Evolutionary conservation across 768 basidiomycete species (phyloP), one percentile per base, ranked within the genome.

Genomic region (Mycena galericulata): DNA sequence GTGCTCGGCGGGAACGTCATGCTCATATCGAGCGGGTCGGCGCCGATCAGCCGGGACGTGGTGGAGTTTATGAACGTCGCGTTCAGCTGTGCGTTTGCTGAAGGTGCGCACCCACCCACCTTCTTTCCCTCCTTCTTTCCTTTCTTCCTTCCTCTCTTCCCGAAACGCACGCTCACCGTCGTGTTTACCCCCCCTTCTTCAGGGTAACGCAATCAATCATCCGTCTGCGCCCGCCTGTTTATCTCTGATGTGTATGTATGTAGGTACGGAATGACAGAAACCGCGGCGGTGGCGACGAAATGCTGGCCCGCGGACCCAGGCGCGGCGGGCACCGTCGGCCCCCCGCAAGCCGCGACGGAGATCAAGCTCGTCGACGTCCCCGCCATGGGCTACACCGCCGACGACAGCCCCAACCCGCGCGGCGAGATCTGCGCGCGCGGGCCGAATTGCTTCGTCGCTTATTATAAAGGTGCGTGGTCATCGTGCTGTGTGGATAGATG

Each of bases 261-360:
- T n/a, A 90, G 88, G 58, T 96, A 93, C 77, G 96, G 96, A 47
- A 90, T 95, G 90, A 98, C 97, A 0, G 97, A 98, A 82, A 94
- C 90, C 65, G 85, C 86, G 59, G 94, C 88, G 11, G 85, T 87
- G 41, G 89, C 87, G 59, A 79, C 88, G 8, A 88, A 86, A 63
- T 81, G 83, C 20, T 84, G 87, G 79, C 81, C 83, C 2, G 80
- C 80, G 53, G 96, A 98, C 76, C 82, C 88, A 7, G 81, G 80
- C 15, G 85, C 88, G 15, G 86, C 86, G 59, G 97, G 97, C 15
- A 93, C 92, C 6, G 91, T 96, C 50, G 98, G 98, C 8, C 88
- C 92, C 14, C 92, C 94, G 12, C 86, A 89, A 56, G 85, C 93
- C 0, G 80, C 89, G 62, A 90, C 88, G 65, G 93, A 97, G 79